Base-by-base conservation (phyloP, 352 stramenopile species). In the Lagenidium giganteum region DNA sequence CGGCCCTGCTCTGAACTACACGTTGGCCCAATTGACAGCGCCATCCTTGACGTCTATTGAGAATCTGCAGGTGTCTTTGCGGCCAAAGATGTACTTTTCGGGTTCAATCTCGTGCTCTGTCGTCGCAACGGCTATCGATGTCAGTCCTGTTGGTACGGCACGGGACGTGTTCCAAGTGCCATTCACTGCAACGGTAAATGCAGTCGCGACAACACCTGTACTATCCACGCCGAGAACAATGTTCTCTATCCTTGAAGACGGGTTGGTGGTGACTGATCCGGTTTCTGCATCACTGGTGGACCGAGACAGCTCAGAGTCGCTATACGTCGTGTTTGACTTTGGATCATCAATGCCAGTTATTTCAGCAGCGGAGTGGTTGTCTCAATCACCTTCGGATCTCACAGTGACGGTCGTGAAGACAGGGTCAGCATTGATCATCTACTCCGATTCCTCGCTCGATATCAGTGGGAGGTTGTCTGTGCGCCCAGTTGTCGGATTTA, bases 231-330 rank as follows among this genome's bases (percentile, higher is more conserved):
- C 14, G 2, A 9, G 8, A 16, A 52, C 29, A 1, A 23, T 23
- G 13, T 58, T 39, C 20, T 21, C 44, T 14, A 25, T 31, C 1
- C 20, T 37, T 14, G 50, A 58, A 16, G 43, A 57, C 30, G 50
- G 47, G 0, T 51, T 30, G 50, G 43, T 57, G 14, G 29, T 21
- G 2, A 41, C 50, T 7, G 41, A 26, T 38, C 7, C 20, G 6
- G 37, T 57, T 11, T 28, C 30, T 17, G 50, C 50, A 6, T 51
- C 42, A 4, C 35, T 51, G 11, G 50, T 57, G 8, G 50, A 57
- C 33, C 50, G 36, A 5, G 50, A 57, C 29, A 30, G 41, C 4
- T 57, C 50, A 2, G 50, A 57, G 20, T 33, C 46, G 13, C 18
- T 57, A 1, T 3, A 47, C 23, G 22, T 51, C 4, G 38, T 18